These are phyloP conservation scores for Stephanodiscus triporus DNA, from an alignment of 108 stramenopile species.

Conservation along the genomic window DNA sequence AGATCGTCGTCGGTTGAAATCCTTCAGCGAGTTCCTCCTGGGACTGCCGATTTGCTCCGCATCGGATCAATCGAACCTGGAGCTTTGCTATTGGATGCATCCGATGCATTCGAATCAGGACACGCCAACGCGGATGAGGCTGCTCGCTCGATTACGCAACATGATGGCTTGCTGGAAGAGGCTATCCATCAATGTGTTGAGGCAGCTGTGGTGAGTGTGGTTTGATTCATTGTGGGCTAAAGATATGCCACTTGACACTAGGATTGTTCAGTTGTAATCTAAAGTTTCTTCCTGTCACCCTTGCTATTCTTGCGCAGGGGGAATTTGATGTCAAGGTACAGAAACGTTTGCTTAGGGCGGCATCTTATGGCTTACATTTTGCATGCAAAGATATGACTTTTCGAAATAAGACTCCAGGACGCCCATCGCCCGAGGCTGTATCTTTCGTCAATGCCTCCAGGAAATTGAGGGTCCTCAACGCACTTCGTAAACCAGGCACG, in stretches of 20 bases:
- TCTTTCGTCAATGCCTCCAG: slow-evolving; percentile 75
- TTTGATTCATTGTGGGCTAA: neutral
- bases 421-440: slow-evolving; percentile 60
- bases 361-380: slow-evolving; percentile 94
- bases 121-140: slow-evolving; percentile 84
- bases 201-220: slow-evolving; percentile 59
- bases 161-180: slow-evolving; percentile 65
- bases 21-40: slow-evolving; percentile 91
- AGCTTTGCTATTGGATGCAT: slow-evolving; percentile 94
- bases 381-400: slow-evolving; percentile 61
- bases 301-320: slow-evolving; percentile 14
- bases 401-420: slow-evolving; percentile 45
- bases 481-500: slow-evolving; percentile 71
- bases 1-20: slow-evolving; percentile 83
- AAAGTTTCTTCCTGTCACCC: neutral
- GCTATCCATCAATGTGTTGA: slow-evolving; percentile 87
- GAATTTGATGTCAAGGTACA: slow-evolving; percentile 90
- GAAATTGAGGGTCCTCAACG: slow-evolving; percentile 89
- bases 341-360: slow-evolving; percentile 90
- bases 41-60: slow-evolving; percentile 81
- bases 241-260: neutral
- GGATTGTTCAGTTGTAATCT: neutral
- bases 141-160: slow-evolving; percentile 66
- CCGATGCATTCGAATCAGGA: slow-evolving; percentile 91
- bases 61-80: slow-evolving; percentile 94